Conservation (phyloP, 176 grass and related monocot genomes). For the Panicum miliaceum region DNA sequence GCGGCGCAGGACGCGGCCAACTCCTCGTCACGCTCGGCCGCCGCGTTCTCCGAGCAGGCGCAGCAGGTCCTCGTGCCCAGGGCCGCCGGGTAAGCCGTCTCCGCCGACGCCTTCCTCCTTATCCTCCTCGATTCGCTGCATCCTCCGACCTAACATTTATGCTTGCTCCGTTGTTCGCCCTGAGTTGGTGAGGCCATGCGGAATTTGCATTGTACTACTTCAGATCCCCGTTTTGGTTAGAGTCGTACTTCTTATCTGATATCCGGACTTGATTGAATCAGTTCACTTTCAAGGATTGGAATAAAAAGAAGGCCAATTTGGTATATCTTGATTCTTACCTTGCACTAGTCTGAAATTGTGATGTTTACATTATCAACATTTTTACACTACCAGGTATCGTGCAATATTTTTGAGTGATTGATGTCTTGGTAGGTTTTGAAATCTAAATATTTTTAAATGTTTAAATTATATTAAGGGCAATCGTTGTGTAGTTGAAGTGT, state of each 20-base stretch:
- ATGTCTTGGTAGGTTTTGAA: not conserved
- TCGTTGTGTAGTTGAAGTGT: not conserved
- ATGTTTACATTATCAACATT: not conserved
- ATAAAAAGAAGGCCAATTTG: not conserved
- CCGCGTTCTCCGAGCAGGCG: constrained; percentile 46
- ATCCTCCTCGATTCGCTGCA: not conserved
- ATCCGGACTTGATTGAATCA: not conserved
- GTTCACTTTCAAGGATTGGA: not conserved
- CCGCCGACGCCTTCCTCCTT: not conserved
- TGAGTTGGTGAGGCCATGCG: not conserved
- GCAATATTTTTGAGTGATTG: not conserved
- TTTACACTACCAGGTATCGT: not conserved
- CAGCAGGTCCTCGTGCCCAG: constrained; percentile 39
- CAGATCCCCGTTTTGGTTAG: not conserved
- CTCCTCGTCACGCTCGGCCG: constrained; percentile 41
- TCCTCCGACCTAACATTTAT: not conserved
- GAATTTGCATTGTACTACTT: not conserved
- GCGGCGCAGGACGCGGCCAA: constrained; percentile 41
- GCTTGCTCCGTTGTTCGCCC: constrained; percentile 5
- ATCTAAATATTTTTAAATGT: not conserved
- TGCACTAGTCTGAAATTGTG: not conserved
- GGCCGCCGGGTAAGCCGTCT: constrained; percentile 37
- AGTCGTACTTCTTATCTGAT: not conserved
- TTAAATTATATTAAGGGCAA: not conserved
- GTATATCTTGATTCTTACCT: not conserved